Evolutionary conservation across 768 basidiomycete genomes (phyloP).

Genomic region (Xerocomellus dryophilus): DNA sequence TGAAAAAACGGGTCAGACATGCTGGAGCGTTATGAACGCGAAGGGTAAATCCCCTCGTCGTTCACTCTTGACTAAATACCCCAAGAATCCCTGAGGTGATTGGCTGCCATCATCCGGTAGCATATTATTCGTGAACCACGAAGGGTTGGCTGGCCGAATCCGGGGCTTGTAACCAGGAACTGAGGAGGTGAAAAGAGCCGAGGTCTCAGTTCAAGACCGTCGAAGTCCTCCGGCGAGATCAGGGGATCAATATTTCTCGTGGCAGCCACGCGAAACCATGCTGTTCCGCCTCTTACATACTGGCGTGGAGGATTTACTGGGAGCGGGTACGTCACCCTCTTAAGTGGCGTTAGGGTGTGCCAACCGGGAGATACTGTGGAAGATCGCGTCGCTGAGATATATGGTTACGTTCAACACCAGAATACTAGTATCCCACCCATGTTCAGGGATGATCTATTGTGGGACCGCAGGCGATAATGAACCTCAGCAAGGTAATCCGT

Average conservation of each 20-base stretch:
- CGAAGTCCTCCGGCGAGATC: neutral
- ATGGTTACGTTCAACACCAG: neutral
- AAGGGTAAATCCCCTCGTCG: neutral
- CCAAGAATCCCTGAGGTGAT: neutral
- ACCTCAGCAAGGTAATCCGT: neutral
- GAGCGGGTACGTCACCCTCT: neutral
- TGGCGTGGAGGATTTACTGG: neutral
- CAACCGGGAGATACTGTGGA: neutral
- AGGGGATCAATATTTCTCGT: constrained; percentile 7
- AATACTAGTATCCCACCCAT: neutral
- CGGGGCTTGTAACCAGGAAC: neutral
- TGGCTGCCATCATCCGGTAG: constrained; percentile 10
- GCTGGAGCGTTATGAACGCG: neutral
- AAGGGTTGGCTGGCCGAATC: constrained; percentile 5
- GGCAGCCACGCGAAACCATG: constrained; percentile 20
- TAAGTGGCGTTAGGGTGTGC: neutral
- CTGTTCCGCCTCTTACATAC: constrained; percentile 14
- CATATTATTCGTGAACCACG: neutral
- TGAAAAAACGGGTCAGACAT: constrained; percentile 7
- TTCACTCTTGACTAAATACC: constrained; percentile 7
- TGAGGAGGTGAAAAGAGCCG: neutral
- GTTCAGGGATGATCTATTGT: constrained; percentile 9
- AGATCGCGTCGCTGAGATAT: neutral
- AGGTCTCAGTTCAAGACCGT: neutral
- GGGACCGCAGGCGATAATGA: neutral